Percentiles rank a stretch among this genome's conserved stretches.
Conservation (phyloP, 495 filamentous ascomycete genomes). For the Hamigera avellanea region DNA sequence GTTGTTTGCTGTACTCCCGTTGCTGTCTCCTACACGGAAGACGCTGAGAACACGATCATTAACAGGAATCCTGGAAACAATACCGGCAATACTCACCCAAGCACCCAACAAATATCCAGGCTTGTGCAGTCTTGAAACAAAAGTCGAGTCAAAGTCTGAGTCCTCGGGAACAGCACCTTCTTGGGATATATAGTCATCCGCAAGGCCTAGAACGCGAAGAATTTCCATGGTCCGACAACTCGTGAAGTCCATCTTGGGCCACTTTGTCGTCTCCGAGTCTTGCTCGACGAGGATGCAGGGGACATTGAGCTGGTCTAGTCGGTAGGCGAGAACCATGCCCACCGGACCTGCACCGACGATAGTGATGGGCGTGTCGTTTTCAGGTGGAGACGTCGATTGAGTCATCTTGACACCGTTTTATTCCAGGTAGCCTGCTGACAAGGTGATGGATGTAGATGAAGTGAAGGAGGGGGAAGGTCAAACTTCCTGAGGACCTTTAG, state of each 20-base stretch:
- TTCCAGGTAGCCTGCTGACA: no score
- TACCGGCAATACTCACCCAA: no score
- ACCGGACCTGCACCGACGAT: constrained; percentile 19
- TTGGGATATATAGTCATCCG: constrained; percentile 9
- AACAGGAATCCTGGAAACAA: no score
- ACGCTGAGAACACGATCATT: not conserved
- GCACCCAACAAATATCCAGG: constrained; percentile 1
- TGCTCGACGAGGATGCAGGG: constrained; percentile 8
- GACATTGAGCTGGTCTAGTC: constrained; percentile 8
- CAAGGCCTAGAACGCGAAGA: constrained; percentile 15
- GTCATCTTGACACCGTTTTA: no score
- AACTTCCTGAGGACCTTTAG: no score
- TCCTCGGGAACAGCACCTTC: constrained; percentile 2
- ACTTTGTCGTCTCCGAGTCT: constrained; percentile 14
- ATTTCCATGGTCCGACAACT: constrained; percentile 23
- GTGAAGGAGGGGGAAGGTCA: not conserved
- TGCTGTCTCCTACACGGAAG: constrained; percentile 2
- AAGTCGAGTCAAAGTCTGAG: constrained; percentile 4
- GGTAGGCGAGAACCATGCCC: constrained; percentile 12
- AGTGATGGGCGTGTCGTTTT: constrained; percentile 4
- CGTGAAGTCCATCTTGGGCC: constrained; percentile 24
- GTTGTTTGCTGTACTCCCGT: constrained; percentile 1
- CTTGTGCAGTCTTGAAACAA: constrained; percentile 4
- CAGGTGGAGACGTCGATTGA: not conserved
- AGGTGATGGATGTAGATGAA: not conserved